Evolutionary conservation across 495 filamentous ascomycete genomes (phyloP).

Genomic region (Hypoxylon fragiforme): DNA sequence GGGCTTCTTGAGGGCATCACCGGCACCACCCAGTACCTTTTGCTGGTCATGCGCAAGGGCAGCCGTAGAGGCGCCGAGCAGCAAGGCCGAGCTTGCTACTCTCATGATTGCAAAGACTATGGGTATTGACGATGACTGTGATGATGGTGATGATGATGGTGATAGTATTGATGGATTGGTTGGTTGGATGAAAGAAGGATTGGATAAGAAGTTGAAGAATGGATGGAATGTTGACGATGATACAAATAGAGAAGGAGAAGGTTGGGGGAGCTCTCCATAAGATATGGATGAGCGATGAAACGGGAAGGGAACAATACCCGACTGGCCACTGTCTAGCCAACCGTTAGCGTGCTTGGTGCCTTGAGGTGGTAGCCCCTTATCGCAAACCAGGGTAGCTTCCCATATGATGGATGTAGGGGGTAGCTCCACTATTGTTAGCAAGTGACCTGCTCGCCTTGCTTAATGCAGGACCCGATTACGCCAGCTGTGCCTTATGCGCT

Average conservation of each 20-base stretch:
- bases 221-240: slow-evolving; percentile 9
- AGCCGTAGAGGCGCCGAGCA: slow-evolving; percentile 74
- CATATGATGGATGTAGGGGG: background rate
- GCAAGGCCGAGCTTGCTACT: slow-evolving; percentile 70
- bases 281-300: slow-evolving; percentile 37
- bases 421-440: slow-evolving; percentile 20
- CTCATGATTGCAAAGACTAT: slow-evolving; percentile 61
- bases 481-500: slow-evolving; percentile 18
- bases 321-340: slow-evolving; percentile 36
- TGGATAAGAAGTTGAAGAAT: slow-evolving; percentile 35
- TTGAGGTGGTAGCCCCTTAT: slow-evolving; percentile 30
- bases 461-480: slow-evolving; percentile 22
- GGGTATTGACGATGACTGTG: slow-evolving; percentile 1
- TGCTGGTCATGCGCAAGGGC: slow-evolving; percentile 52
- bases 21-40: slow-evolving; percentile 61
- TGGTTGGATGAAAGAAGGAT: slow-evolving; percentile 13
- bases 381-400: slow-evolving; percentile 14
- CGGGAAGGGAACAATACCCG: slow-evolving; percentile 35
- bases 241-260: slow-evolving; percentile 37
- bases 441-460: slow-evolving; percentile 23
- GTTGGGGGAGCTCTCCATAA: slow-evolving; percentile 33
- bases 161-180: slow-evolving; percentile 17
- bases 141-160: slow-evolving; percentile 9
- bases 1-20: slow-evolving; percentile 46
- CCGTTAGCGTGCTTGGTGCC: slow-evolving; percentile 24